These are phyloP conservation scores for Echeveria elegans DNA, from an alignment of 164 flowering plant genomes.

Conservation along the genomic window DNA sequence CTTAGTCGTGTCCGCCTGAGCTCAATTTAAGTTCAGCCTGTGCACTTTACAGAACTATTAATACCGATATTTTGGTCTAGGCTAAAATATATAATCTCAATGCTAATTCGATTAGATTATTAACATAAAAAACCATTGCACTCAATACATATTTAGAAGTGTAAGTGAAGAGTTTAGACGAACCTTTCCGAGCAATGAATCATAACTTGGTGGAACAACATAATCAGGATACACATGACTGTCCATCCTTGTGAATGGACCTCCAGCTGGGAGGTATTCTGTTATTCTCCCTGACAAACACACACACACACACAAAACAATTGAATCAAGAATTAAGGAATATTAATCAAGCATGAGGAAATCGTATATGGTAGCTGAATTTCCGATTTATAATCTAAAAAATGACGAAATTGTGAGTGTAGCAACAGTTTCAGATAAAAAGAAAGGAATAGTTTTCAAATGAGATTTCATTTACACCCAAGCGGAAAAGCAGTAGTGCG, in stretches of 20 bases:
- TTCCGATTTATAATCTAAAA: not conserved
- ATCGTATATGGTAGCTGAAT: too few species aligned
- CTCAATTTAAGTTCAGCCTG: too few species aligned
- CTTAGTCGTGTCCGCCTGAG: too few species aligned
- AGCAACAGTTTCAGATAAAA: not conserved
- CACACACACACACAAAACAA: conserved; percentile 9
- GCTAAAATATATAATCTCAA: too few species aligned
- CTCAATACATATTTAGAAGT: not conserved
- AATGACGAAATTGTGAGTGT: not conserved
- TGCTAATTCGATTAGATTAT: not conserved
- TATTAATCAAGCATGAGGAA: too few species aligned
- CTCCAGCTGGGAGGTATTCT: conserved; percentile 89
- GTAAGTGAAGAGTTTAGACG: conserved; percentile 8
- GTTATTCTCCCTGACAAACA: conserved; percentile 97
- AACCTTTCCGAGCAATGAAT: conserved; percentile 94
- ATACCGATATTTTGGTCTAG: not conserved
- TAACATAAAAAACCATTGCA: not conserved
- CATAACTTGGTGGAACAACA: conserved; percentile 98
- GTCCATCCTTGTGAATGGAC: conserved; percentile 98
- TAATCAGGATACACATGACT: conserved; percentile 95
- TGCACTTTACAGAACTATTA: too few species aligned
- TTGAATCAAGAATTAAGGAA: not conserved
- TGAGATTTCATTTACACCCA: too few species aligned
- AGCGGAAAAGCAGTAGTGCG: too few species aligned
- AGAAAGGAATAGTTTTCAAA: not conserved